Percentiles rank a stretch among this genome's conserved stretches.
Evolutionary conservation across 192 early-diverging fungal species (phyloP).

Genomic region (Coemansia sp.): DNA sequence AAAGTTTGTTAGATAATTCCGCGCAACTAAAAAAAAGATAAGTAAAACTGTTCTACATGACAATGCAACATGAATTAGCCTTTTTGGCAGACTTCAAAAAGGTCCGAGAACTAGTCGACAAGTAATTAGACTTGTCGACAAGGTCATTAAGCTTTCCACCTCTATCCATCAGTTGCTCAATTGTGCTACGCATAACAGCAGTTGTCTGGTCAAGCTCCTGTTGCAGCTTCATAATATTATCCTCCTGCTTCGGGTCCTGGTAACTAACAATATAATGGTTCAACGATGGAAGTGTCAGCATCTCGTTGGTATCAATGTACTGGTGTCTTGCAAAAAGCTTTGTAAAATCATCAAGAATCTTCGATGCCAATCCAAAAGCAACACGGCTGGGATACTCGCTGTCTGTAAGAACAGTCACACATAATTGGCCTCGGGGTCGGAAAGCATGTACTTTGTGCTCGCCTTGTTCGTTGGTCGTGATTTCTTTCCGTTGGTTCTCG

Average conservation of each 20-base stretch:
- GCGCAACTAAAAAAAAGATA: background rate
- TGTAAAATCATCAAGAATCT: conserved; percentile 85
- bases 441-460: conserved; percentile 83
- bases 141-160: conserved; percentile 88
- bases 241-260: conserved; percentile 90
- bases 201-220: conserved; percentile 97
- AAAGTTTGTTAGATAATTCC: too few species aligned
- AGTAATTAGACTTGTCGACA: conserved; percentile 75
- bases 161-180: conserved; percentile 84
- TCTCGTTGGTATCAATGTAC: conserved; percentile 33
- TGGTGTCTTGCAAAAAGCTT: conserved; percentile 55
- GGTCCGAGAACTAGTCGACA: conserved; percentile 89
- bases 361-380: conserved; percentile 82
- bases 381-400: conserved; percentile 87
- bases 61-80: conserved; percentile 56
- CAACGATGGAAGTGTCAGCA: conserved; percentile 69
- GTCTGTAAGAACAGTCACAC: conserved; percentile 78
- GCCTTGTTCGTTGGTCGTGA: conserved; percentile 78
- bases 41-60: conserved; percentile 31
- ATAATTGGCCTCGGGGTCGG: conserved; percentile 68
- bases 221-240: conserved; percentile 92
- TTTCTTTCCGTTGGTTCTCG: conserved; percentile 74
- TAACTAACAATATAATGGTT: conserved; percentile 71
- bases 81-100: conserved; percentile 97
- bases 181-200: conserved; percentile 91